These are phyloP conservation scores for Avena atlantica DNA, from an alignment of 176 grass and related monocot genomes.

Conservation along the genomic window DNA sequence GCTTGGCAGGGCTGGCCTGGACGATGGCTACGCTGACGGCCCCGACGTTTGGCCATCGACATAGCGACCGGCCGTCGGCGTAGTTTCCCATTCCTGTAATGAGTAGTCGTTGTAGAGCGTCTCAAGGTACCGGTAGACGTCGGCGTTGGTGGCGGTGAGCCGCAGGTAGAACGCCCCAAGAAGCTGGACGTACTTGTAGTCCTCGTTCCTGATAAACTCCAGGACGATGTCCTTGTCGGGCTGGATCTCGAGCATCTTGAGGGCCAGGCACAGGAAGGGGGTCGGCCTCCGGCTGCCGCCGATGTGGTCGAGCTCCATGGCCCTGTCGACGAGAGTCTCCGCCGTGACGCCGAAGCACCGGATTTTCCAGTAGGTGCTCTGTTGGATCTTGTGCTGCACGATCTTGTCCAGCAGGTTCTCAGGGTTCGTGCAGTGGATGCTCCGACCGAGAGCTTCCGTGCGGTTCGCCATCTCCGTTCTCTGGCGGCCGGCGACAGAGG, in stretches of 20 bases:
- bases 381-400: conserved; percentile 79
- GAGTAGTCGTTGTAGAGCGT: conserved; percentile 94
- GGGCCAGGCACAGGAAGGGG: conserved; percentile 76
- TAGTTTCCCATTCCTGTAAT: too few relatives aligned
- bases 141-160: conserved; percentile 70
- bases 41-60: too few relatives aligned
- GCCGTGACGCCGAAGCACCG: conserved; percentile 83
- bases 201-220: conserved; percentile 96
- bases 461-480: conserved; percentile 67
- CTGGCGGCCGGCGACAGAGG: background rate
- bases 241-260: conserved; percentile 99
- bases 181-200: conserved; percentile 87
- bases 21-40: too few relatives aligned
- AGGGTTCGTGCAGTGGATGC: conserved; percentile 89
- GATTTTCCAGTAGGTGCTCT: conserved; percentile 84
- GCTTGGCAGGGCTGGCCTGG: too few relatives aligned
- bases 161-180: conserved; percentile 87
- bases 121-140: conserved; percentile 90
- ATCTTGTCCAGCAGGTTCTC: conserved; percentile 91
- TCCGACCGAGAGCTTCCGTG: conserved; percentile 69
- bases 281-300: conserved; percentile 65
- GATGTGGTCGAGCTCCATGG: background rate
- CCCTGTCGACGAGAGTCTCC: conserved; percentile 86
- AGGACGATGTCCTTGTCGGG: conserved; percentile 94
- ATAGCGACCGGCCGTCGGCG: too few relatives aligned